These are phyloP conservation scores for Pythium dissotocum DNA, from an alignment of 352 stramenopile species.

Conservation along the genomic window DNA sequence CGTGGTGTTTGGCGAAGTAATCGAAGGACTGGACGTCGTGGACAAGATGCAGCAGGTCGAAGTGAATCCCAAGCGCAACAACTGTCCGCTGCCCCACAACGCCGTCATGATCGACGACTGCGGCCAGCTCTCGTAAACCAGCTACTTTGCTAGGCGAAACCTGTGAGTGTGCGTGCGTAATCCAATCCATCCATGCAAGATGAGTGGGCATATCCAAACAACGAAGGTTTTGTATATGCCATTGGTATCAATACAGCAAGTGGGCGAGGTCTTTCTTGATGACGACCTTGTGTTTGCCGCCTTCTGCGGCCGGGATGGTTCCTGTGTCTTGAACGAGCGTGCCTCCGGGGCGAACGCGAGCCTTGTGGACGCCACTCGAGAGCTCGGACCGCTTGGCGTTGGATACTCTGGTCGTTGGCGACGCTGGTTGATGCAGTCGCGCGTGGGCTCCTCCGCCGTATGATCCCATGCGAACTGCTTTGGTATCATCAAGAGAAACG, in stretches of 20 bases:
- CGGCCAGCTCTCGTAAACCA: constrained; percentile 42
- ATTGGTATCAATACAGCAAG: constrained; percentile 51
- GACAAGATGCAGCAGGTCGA: constrained; percentile 69
- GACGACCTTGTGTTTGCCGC: constrained; percentile 54
- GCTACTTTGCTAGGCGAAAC: no score
- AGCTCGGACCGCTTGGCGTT: constrained; percentile 47
- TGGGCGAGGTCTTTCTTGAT: constrained; percentile 65
- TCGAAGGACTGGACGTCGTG: constrained; percentile 78
- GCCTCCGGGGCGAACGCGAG: constrained; percentile 48
- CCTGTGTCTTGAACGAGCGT: constrained; percentile 28
- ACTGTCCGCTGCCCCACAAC: constrained; percentile 48
- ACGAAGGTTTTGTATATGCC: not conserved
- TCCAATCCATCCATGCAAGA: not conserved
- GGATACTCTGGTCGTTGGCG: constrained; percentile 37
- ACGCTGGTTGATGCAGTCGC: constrained; percentile 36
- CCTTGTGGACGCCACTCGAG: constrained; percentile 53
- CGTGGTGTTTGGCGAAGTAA: constrained; percentile 95
- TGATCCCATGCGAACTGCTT: constrained; percentile 30
- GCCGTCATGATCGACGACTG: constrained; percentile 70
- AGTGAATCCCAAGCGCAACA: constrained; percentile 50
- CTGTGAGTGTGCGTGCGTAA: not conserved
- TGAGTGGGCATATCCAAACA: not conserved
- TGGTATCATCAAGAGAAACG: constrained; percentile 13
- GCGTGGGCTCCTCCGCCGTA: constrained; percentile 51
- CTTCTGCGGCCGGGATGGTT: constrained; percentile 22